Base-by-base conservation (phyloP, 2,329 filamentous ascomycete genomes). In the Alternaria gansuensis region DNA sequence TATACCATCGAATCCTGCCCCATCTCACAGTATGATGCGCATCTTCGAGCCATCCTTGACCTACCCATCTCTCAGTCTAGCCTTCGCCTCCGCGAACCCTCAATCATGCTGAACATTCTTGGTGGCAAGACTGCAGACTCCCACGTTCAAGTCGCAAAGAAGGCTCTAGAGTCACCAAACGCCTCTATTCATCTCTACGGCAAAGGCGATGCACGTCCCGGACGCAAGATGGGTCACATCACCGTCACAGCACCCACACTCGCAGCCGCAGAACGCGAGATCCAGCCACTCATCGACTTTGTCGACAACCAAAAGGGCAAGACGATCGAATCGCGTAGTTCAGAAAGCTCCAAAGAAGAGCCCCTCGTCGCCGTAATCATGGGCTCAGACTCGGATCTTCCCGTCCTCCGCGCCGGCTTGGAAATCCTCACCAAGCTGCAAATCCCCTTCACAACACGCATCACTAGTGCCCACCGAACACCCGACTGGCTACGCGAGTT, bases 181-280 rank as follows among this genome's bases (percentile, higher is more conserved):
- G 86, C 85, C 36, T 84, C 82, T 51, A 84, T 97, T 10, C 94
- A 99, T 72, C 86, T 97, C 45, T 99, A 99, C 80, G 93, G 93
- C 71, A 98, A 98, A 79, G 87, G 86, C 10, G 87, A 86, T 45
- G 90, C 93, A 26, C 91, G 93, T 69, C 92, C 91, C 4, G 90
- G 92, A 33, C 89, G 95, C 44, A 99, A 98, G 79, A 98, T 98
- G 81, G 94, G 94, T 10, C 95, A 99, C 77, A 87, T 99, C 67
- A 98, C 93, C 0, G 80, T 96, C 36, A 90, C 91, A 2, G 88
- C 88, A 1, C 82, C 85, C 11, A 87, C 86, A 0, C 87, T 93
- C 73, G 80, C 85, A 36, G 84, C 88, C 68, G 87, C 90, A n/a
- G 86, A 90, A 73, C 81, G 84, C 14, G 84, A 88, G 13, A 86